Evolutionary conservation across 2,329 filamentous ascomycete species (phyloP).

Genomic region (Ophiostoma angusticollis): DNA sequence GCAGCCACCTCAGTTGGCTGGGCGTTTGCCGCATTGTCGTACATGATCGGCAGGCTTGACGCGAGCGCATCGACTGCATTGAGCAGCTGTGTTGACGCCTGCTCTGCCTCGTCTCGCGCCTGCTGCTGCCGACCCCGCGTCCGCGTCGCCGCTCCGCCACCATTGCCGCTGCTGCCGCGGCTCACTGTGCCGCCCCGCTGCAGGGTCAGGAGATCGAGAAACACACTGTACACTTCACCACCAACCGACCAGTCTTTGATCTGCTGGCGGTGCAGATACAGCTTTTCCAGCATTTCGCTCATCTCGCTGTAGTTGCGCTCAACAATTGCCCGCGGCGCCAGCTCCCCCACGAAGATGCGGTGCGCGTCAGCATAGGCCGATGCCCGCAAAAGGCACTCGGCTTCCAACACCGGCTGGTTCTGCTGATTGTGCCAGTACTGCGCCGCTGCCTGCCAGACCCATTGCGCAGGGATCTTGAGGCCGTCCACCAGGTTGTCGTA

Average conservation of each 20-base stretch:
- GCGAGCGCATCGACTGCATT: slow-evolving; percentile 43
- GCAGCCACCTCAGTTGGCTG: slow-evolving; percentile 52
- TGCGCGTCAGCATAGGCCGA: slow-evolving; percentile 71
- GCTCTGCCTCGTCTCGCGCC: slow-evolving; percentile 10
- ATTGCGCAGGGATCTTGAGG: slow-evolving; percentile 58
- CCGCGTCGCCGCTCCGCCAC: slow-evolving; percentile 2
- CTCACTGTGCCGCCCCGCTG: slow-evolving; percentile 22
- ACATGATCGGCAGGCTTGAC: slow-evolving; percentile 42
- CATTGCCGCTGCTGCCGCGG: slow-evolving; percentile 25
- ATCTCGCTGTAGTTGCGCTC: slow-evolving; percentile 59
- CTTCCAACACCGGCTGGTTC: slow-evolving; percentile 57
- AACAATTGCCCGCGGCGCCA: slow-evolving; percentile 73
- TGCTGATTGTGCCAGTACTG: slow-evolving; percentile 64
- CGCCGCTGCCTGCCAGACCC: slow-evolving; percentile 83
- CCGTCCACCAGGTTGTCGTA: slow-evolving; percentile 41
- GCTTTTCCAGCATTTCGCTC: slow-evolving; percentile 50
- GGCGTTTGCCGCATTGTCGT: slow-evolving; percentile 26
- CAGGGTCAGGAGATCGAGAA: slow-evolving; percentile 37
- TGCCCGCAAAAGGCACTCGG: slow-evolving; percentile 68
- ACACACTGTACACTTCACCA: slow-evolving; percentile 63
- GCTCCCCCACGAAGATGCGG: slow-evolving; percentile 63
- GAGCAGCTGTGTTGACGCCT: slow-evolving; percentile 19
- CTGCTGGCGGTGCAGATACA: slow-evolving; percentile 46
- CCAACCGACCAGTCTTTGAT: slow-evolving; percentile 67
- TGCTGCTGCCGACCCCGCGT: slow-evolving; percentile 13